phyloP scores from a whole-genome alignment of 2,329 filamentous ascomycete genomes.

The Microsporum ferrugineum region DNA sequence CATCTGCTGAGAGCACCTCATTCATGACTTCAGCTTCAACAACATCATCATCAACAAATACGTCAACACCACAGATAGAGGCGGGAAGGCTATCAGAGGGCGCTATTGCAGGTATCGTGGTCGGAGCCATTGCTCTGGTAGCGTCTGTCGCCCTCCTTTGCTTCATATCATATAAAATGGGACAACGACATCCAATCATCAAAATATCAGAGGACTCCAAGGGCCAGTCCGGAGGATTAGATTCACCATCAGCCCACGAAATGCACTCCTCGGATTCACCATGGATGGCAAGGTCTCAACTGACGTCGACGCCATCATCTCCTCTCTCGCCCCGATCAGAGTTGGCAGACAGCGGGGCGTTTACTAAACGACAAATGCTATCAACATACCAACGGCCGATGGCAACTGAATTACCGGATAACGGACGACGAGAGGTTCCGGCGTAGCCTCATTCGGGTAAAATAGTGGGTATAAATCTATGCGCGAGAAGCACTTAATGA shows the following conservation, averaged over 20 bases:
- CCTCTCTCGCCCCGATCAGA: background rate
- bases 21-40: background rate
- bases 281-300: background rate
- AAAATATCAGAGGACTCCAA: background rate
- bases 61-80: background rate
- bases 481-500: background rate
- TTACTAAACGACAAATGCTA: background rate
- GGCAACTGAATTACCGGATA: background rate
- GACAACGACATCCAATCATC: background rate
- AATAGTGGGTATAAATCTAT: background rate
- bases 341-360: background rate
- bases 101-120: background rate
- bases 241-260: background rate
- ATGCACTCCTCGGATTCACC: background rate
- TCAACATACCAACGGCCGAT: background rate
- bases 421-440: background rate
- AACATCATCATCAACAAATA: background rate
- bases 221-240: background rate
- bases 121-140: background rate
- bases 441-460: background rate
- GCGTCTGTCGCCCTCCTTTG: background rate
- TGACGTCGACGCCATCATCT: background rate
- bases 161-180: background rate
- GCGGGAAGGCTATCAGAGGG: background rate
- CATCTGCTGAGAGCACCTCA: background rate